phyloP scores from a whole-genome alignment of 2,329 filamentous ascomycete species.

The Ophiocordyceps camponoti-leonardi region DNA sequence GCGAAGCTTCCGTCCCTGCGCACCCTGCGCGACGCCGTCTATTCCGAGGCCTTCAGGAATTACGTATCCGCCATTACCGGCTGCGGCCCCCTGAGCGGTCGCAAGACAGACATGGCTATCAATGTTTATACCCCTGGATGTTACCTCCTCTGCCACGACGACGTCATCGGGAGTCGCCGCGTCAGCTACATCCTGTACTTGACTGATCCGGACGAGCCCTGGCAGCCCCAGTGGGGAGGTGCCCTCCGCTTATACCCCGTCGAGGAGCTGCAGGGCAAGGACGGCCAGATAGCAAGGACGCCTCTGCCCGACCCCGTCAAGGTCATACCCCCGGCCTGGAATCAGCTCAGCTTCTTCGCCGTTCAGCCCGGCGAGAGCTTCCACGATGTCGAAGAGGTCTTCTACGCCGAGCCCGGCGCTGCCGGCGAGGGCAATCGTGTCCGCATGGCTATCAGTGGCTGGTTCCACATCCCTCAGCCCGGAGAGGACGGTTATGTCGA shows the following conservation, averaged over 20 bases:
- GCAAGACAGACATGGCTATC: slow-evolving; percentile 98
- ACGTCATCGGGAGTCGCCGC: slow-evolving; percentile 91
- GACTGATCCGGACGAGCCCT: slow-evolving; percentile 77
- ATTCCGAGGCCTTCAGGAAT: slow-evolving; percentile 75
- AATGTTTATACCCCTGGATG: slow-evolving; percentile 96
- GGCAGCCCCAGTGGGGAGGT: slow-evolving; percentile 86
- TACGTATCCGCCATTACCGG: slow-evolving; percentile 77
- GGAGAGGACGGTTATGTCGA: slow-evolving; percentile 84
- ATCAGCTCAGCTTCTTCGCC: slow-evolving; percentile 94
- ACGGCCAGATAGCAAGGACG: slow-evolving; percentile 61
- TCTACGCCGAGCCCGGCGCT: slow-evolving; percentile 44
- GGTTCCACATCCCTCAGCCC: slow-evolving; percentile 94
- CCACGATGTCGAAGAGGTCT: slow-evolving; percentile 97
- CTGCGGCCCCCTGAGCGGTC: slow-evolving; percentile 72
- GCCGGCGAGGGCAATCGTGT: slow-evolving; percentile 58
- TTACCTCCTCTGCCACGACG: slow-evolving; percentile 90
- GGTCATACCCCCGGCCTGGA: slow-evolving; percentile 85
- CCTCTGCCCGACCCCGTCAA: slow-evolving; percentile 64
- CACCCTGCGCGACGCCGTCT: slow-evolving; percentile 80
- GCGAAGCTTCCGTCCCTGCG: slow-evolving; percentile 79
- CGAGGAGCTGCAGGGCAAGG: slow-evolving; percentile 37
- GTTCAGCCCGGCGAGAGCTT: slow-evolving; percentile 98
- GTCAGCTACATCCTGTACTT: slow-evolving; percentile 97
- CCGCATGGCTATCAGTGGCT: slow-evolving; percentile 95
- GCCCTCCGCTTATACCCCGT: slow-evolving; percentile 76